Evolutionary conservation across 2,329 filamentous ascomycete genomes (phyloP).

Genomic region (Xylaria sp.): DNA sequence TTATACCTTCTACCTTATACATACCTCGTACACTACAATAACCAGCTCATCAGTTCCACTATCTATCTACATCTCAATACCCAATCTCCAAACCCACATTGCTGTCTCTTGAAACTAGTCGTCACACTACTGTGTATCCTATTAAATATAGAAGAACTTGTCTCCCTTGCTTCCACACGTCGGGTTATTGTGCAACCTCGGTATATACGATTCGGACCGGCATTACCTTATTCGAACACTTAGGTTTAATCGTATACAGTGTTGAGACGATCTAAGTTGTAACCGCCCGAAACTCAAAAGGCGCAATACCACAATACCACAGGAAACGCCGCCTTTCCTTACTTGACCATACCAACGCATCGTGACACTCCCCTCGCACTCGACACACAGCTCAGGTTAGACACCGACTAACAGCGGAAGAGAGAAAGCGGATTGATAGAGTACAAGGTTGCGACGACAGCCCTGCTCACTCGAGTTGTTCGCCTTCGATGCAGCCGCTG

Average conservation of each 20-base stretch:
- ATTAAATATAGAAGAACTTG: conserved; percentile 7
- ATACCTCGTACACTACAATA: conserved; percentile 7
- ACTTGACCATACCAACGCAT: not conserved
- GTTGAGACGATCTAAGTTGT: conserved; percentile 14
- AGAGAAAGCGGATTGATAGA: not conserved
- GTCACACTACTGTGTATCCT: conserved; percentile 10
- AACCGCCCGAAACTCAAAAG: conserved; percentile 24
- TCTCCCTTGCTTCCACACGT: not conserved
- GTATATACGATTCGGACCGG: conserved; percentile 8
- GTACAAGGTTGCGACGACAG: conserved; percentile 20
- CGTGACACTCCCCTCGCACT: not conserved
- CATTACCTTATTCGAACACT: conserved; percentile 9
- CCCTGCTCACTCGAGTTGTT: conserved; percentile 28
- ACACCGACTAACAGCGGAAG: not conserved
- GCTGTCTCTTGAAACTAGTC: conserved; percentile 29
- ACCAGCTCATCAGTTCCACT: conserved; percentile 16
- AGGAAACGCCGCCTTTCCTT: too few relatives aligned
- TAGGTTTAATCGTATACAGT: conserved; percentile 15
- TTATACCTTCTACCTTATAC: too few relatives aligned
- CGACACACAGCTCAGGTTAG: not conserved
- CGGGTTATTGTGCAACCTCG: conserved; percentile 8
- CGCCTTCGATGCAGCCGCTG: conserved; percentile 64
- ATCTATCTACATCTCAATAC: conserved; percentile 31
- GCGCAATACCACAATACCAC: conserved; percentile 1
- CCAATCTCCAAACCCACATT: conserved; percentile 34